phyloP scores from a whole-genome alignment of 1,139 yeast genomes.

The Protomyces arabidopsidicola region DNA sequence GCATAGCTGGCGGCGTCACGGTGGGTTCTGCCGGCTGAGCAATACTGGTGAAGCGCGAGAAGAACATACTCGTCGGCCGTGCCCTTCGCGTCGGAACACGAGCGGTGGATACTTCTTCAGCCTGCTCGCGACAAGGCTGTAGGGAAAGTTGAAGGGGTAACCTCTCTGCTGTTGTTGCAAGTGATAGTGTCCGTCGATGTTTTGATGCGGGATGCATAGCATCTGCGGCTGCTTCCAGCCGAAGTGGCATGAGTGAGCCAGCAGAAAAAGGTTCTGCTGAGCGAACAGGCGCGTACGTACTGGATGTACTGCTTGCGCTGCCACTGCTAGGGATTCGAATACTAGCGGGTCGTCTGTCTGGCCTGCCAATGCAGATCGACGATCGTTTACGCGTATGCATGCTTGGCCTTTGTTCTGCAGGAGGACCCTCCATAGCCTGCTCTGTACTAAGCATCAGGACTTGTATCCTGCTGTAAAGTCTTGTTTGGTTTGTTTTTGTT shows the following conservation, averaged over 20 bases:
- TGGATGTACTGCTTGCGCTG: background rate
- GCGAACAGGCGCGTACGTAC: background rate
- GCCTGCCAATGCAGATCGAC: background rate
- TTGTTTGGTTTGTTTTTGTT: background rate
- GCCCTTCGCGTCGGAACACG: background rate
- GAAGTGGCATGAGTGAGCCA: background rate
- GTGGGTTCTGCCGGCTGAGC: conserved; percentile 4
- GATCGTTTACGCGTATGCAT: background rate
- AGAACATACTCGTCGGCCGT: background rate
- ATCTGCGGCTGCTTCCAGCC: background rate
- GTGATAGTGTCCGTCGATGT: background rate
- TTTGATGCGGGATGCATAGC: background rate
- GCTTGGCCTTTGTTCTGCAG: background rate
- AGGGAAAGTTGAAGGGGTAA: background rate
- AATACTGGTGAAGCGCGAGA: background rate
- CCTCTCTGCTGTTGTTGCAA: background rate
- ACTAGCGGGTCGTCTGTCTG: background rate
- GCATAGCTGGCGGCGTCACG: background rate
- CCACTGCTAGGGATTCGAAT: background rate
- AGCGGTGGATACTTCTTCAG: background rate
- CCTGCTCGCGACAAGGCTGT: background rate
- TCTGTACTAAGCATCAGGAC: background rate
- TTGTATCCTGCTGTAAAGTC: background rate
- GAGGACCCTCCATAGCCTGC: no score
- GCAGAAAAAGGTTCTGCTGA: background rate